Evolutionary conservation across 2,329 filamentous ascomycete genomes (phyloP).

Genomic region (Aspergillus arachidicola): DNA sequence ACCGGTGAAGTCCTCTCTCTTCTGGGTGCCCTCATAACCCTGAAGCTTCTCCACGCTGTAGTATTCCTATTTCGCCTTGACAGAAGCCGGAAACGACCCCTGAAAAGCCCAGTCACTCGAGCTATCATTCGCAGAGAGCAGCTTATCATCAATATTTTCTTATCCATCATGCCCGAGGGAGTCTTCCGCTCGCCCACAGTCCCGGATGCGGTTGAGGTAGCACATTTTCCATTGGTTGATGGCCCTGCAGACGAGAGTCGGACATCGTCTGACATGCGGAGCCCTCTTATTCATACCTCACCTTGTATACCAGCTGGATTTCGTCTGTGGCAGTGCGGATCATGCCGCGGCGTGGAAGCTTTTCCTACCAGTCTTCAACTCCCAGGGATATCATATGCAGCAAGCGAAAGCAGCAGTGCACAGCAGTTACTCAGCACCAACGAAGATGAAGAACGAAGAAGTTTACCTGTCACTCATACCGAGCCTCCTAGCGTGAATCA

Average conservation of each 20-base stretch:
- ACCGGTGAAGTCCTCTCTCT: slow-evolving; percentile 20
- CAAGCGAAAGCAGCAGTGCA: background rate
- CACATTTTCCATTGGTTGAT: background rate
- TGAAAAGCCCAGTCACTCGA: slow-evolving; percentile 13
- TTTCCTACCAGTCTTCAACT: no score
- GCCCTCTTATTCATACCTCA: background rate
- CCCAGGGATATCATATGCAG: background rate
- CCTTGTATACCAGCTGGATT: background rate
- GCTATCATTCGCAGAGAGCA: slow-evolving; percentile 27
- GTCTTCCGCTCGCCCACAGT: slow-evolving; percentile 12
- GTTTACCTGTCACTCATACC: background rate
- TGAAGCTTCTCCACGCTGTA: slow-evolving; percentile 30
- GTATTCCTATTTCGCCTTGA: slow-evolving; percentile 18
- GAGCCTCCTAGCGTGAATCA: background rate
- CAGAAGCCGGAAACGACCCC: slow-evolving; percentile 9
- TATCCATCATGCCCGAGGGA: slow-evolving; percentile 19
- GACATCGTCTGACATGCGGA: background rate
- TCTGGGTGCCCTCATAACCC: slow-evolving; percentile 22
- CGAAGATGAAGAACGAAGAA: background rate
- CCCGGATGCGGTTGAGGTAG: background rate
- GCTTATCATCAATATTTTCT: slow-evolving; percentile 23
- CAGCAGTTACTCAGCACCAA: background rate
- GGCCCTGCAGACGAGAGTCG: background rate
- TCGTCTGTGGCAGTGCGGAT: background rate
- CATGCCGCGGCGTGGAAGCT: background rate